phyloP scores from a whole-genome alignment of 129 eudicot species.

The Artemisia tridentata region DNA sequence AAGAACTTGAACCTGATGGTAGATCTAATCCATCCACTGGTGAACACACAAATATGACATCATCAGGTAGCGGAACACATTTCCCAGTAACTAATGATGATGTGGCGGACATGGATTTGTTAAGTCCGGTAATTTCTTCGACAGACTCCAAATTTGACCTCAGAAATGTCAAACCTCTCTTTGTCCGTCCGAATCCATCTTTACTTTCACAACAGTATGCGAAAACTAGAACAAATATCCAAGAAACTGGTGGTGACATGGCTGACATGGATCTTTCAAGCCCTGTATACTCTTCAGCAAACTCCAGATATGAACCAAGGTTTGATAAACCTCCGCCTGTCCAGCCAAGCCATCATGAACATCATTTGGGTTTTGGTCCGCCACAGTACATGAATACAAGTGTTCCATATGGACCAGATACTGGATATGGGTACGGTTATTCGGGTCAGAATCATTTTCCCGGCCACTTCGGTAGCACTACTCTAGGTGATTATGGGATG shows the following conservation, averaged over 20 bases:
- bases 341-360: conserved; percentile 23
- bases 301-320: conserved; percentile 1
- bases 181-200: neutral
- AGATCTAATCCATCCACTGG: neutral
- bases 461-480: conserved; percentile 3
- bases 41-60: conserved; percentile 8
- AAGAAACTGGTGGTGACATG: conserved; percentile 12
- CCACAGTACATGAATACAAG: conserved; percentile 6
- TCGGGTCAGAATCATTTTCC: conserved; percentile 10
- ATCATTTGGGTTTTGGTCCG: neutral
- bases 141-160: conserved; percentile 3
- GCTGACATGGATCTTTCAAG: conserved; percentile 23
- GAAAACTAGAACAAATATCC: too few relatives aligned
- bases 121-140: conserved; percentile 25
- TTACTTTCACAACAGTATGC: too few relatives aligned
- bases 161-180: neutral
- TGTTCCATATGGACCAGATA: conserved; percentile 10
- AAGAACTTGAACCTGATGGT: conserved; percentile 35
- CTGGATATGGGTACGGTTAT: neutral
- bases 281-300: conserved; percentile 19
- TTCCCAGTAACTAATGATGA: conserved; percentile 8
- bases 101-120: conserved; percentile 25
- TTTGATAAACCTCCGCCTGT: neutral
- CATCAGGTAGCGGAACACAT: too few relatives aligned
- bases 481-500: conserved; percentile 5